Base-by-base conservation (phyloP, 257 asterid species). In the Ilex aquifolium region DNA sequence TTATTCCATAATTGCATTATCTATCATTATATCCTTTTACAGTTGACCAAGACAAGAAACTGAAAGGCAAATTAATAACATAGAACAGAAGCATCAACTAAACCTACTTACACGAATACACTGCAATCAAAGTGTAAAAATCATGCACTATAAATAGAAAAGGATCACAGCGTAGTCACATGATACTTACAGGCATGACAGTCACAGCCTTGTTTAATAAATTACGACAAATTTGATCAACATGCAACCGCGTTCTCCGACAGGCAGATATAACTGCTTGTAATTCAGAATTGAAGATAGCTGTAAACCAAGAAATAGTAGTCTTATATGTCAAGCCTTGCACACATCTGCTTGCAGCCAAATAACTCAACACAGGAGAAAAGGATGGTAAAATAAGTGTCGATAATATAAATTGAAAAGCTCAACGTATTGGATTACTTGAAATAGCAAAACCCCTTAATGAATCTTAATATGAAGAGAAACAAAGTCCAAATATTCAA, bases 191-290 rank as follows among this genome's bases (percentile, higher is more conserved):
- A 61, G 82, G 95, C 81, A 68, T 65, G 68, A 89, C 56, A 12
- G 84, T 78, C 70, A 84, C 90, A 32, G 83, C 84, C 69, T 71
- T 69, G 80, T 75, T 69, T 71, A 85, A 68, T 66, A 89, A 62
- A 70, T 60, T 58, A 62, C 44, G 72, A 75, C 90, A 83, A 56
- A 66, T 59, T 69, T 73, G 74, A 66, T 89, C 88, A 65, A 89
- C 94, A 68, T 77, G 79, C 64, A 67, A 44, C 51, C 99, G 84
- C 10, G 91, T 87, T 71, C 82, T 73, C 72, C 91, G 85, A 68
- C 95, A 92, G 63, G 78, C 82, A 69, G 83, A 78, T 63, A 92
- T 79, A 73, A 81, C 77, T 63, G 83, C 85, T 74, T 76, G 90
- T 74, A 92, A 70, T 77, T 89, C 97, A 11, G 79, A 68, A 77